phyloP scores from a whole-genome alignment of 1,139 yeast genomes.

The Geotrichum phurueaensis region DNA sequence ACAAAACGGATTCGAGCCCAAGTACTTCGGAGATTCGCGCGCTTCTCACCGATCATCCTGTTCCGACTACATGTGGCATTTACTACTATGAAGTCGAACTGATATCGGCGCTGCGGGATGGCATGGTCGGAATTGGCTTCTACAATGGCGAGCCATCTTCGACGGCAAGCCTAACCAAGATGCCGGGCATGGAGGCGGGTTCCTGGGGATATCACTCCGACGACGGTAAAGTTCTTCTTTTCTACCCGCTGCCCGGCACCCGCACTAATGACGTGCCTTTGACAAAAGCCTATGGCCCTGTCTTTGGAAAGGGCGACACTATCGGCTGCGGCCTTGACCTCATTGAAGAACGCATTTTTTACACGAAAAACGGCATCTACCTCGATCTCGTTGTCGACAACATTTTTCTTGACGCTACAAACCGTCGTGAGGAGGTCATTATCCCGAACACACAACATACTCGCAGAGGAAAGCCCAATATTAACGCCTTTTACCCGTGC shows the following conservation, averaged over 20 bases:
- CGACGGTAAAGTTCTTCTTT: conserved; percentile 40
- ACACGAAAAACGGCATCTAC: conserved; percentile 74
- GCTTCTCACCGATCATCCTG: conserved; percentile 40
- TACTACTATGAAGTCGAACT: conserved; percentile 54
- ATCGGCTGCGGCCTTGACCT: conserved; percentile 84
- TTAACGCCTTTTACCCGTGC: conserved; percentile 41
- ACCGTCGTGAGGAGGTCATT: neutral
- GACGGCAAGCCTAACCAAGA: conserved; percentile 30
- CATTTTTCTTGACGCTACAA: neutral
- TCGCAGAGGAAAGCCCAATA: conserved; percentile 18
- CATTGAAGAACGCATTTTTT: conserved; percentile 55
- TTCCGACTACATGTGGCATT: conserved; percentile 45
- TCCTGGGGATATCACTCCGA: conserved; percentile 56
- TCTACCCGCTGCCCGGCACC: conserved; percentile 38
- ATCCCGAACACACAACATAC: neutral
- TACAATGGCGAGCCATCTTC: conserved; percentile 24
- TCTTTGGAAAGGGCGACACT: conserved; percentile 51
- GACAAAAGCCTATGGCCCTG: neutral
- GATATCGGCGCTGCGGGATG: conserved; percentile 23
- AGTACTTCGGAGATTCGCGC: conserved; percentile 22
- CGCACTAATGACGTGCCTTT: neutral
- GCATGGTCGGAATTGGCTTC: conserved; percentile 34
- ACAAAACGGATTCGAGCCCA: conserved; percentile 18
- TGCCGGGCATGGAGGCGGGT: conserved; percentile 45
- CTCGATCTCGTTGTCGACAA: conserved; percentile 30